Conservation (phyloP, 805 yeast genomes). For the Saccharomycopsis selenospora region DNA sequence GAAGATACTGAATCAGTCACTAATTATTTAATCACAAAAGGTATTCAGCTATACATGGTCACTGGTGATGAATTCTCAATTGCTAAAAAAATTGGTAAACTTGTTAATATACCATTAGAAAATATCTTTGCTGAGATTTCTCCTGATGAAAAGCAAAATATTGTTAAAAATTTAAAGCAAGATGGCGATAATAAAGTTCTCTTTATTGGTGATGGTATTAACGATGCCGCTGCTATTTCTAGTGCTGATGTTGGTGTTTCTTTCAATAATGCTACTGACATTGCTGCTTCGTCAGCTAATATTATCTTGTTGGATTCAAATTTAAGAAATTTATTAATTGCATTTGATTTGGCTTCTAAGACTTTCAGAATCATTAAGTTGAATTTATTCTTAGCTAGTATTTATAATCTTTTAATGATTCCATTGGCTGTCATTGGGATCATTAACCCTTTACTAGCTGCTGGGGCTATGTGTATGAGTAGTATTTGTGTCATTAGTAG, state of each 20-base stretch:
- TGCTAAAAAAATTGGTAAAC: constrained; percentile 56
- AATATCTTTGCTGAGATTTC: constrained; percentile 69
- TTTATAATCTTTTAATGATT: constrained; percentile 77
- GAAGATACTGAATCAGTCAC: constrained; percentile 58
- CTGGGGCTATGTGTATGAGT: constrained; percentile 88
- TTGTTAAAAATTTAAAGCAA: constrained; percentile 57
- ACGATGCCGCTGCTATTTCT: constrained; percentile 94
- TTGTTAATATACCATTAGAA: constrained; percentile 55
- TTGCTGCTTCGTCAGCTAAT: constrained; percentile 96
- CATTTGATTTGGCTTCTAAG: constrained; percentile 58
- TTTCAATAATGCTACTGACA: constrained; percentile 86
- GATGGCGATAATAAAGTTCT: no score
- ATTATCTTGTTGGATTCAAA: constrained; percentile 54
- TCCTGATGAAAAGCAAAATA: constrained; percentile 68
- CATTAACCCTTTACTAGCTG: constrained; percentile 85
- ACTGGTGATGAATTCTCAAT: constrained; percentile 75
- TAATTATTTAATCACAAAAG: constrained; percentile 41
- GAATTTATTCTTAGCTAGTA: constrained; percentile 81
- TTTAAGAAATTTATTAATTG: constrained; percentile 37
- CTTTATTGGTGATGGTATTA: constrained; percentile 97
- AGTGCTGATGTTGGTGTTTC: constrained; percentile 88
- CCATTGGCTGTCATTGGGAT: constrained; percentile 95
- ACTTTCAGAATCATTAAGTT: constrained; percentile 70
- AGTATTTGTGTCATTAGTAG: constrained; percentile 82
- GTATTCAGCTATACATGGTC: constrained; percentile 70